phyloP scores from a whole-genome alignment of 169 alveolate species.

The Neospora caninum region DNA sequence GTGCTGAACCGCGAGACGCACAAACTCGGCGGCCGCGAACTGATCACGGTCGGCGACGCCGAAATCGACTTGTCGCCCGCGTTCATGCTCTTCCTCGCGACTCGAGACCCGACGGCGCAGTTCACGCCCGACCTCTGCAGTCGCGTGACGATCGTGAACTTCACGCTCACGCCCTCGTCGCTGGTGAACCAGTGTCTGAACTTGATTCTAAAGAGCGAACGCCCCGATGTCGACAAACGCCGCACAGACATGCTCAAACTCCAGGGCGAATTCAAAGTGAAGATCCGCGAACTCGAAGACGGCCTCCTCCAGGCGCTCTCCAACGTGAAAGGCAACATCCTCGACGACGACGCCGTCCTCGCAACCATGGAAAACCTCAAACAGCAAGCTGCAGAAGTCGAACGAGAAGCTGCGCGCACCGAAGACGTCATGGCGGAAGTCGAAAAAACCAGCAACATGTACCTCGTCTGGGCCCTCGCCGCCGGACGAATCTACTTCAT shows the following conservation, averaged over 20 bases:
- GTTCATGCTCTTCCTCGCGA: constrained; percentile 94
- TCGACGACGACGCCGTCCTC: constrained; percentile 87
- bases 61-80: constrained; percentile 96
- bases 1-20: constrained; percentile 96
- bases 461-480: constrained; percentile 88
- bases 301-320: constrained; percentile 93
- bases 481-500: constrained; percentile 88
- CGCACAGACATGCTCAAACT: constrained; percentile 92
- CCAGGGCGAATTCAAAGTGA: constrained; percentile 88
- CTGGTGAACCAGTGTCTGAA: constrained; percentile 93
- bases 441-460: constrained; percentile 86
- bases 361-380: constrained; percentile 88
- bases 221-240: constrained; percentile 96
- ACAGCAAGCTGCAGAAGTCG: constrained; percentile 93
- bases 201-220: constrained; percentile 91
- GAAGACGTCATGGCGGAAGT: constrained; percentile 94
- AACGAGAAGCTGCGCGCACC: constrained; percentile 90
- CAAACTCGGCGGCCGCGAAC: constrained; percentile 94
- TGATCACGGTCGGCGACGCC: constrained; percentile 96
- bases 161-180: constrained; percentile 96
- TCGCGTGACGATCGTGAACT: constrained; percentile 96
- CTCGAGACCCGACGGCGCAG: constrained; percentile 94
- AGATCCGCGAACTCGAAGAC: constrained; percentile 95
- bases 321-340: constrained; percentile 94
- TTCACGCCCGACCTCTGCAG: constrained; percentile 98